These are phyloP conservation scores for Mariannaea elegans DNA, from an alignment of 2,329 filamentous ascomycete species.

Conservation along the genomic window DNA sequence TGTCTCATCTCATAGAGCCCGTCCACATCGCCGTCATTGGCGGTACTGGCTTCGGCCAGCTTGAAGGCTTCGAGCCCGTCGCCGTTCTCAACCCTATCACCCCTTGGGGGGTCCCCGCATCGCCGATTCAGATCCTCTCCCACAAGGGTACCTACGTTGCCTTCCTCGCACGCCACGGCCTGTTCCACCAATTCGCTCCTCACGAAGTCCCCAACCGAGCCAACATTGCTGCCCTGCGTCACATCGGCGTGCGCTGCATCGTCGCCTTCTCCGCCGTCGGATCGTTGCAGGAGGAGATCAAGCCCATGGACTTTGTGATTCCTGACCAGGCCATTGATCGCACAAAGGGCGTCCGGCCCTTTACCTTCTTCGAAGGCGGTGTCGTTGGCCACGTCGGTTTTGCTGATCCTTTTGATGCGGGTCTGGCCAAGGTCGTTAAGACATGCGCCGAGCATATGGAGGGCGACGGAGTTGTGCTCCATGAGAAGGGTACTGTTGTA, in stretches of 20 bases:
- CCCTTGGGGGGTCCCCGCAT: conserved; percentile 85
- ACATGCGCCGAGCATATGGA: conserved; percentile 78
- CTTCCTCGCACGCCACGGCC: conserved; percentile 92
- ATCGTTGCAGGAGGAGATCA: conserved; percentile 89
- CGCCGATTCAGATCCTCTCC: conserved; percentile 85
- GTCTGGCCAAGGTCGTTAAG: conserved; percentile 79
- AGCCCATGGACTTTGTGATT: conserved; percentile 94
- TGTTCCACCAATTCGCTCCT: conserved; percentile 87
- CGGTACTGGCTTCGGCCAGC: conserved; percentile 89
- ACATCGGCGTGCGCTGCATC: conserved; percentile 87
- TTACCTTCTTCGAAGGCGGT: conserved; percentile 94
- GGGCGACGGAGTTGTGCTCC: conserved; percentile 85
- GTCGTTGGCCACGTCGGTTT: conserved; percentile 95
- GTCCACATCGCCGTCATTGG: conserved; percentile 91
- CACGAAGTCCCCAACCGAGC: conserved; percentile 95
- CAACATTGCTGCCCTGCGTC: conserved; percentile 97
- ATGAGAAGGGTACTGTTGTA: conserved; percentile 84
- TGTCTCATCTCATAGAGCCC: conserved; percentile 57
- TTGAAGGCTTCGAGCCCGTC: conserved; percentile 86
- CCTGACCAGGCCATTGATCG: conserved; percentile 98
- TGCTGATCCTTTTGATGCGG: conserved; percentile 90
- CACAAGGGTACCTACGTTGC: conserved; percentile 85
- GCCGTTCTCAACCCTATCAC: conserved; percentile 80
- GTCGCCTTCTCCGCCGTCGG: conserved; percentile 97
- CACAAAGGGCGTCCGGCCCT: conserved; percentile 92